phyloP scores from a whole-genome alignment of 768 basidiomycete genomes.

The Russula brevipes region DNA sequence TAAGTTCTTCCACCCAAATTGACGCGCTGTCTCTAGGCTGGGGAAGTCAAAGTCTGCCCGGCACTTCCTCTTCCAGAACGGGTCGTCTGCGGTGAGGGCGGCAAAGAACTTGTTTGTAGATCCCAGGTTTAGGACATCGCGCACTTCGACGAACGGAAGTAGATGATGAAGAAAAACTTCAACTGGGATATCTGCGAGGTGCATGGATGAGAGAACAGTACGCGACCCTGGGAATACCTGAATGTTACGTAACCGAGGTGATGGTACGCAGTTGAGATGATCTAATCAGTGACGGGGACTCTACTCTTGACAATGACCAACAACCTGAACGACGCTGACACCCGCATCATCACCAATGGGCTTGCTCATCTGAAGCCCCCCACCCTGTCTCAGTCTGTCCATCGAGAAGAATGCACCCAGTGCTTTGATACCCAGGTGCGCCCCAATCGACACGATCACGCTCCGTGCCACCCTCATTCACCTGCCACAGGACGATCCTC shows the following conservation, averaged over 20 bases:
- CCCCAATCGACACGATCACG: neutral
- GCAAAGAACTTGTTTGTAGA: constrained; percentile 64
- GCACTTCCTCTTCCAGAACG: constrained; percentile 71
- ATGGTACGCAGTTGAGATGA: neutral
- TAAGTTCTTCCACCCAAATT: constrained; percentile 73
- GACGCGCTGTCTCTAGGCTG: constrained; percentile 63
- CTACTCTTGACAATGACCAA: constrained; percentile 16
- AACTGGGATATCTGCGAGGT: constrained; percentile 54
- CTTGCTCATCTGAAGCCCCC: constrained; percentile 52
- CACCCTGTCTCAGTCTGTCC: constrained; percentile 62
- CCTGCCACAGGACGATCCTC: constrained; percentile 52
- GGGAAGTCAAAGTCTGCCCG: constrained; percentile 74
- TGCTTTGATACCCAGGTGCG: constrained; percentile 91
- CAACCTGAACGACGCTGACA: constrained; percentile 34
- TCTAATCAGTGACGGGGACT: constrained; percentile 6
- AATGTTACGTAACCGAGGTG: neutral
- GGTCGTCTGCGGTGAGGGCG: constrained; percentile 59
- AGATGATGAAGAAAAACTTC: constrained; percentile 78
- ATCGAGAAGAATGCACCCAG: constrained; percentile 93
- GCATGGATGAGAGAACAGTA: constrained; percentile 31
- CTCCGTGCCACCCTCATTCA: neutral
- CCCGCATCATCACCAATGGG: constrained; percentile 32
- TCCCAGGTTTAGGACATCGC: constrained; percentile 54
- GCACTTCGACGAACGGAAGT: constrained; percentile 48
- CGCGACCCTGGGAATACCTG: too few species aligned